Evolutionary conservation across 768 basidiomycete genomes (phyloP), one percentile per base, ranked within the genome.

Genomic region (Trichaptum fuscoviolaceum): DNA sequence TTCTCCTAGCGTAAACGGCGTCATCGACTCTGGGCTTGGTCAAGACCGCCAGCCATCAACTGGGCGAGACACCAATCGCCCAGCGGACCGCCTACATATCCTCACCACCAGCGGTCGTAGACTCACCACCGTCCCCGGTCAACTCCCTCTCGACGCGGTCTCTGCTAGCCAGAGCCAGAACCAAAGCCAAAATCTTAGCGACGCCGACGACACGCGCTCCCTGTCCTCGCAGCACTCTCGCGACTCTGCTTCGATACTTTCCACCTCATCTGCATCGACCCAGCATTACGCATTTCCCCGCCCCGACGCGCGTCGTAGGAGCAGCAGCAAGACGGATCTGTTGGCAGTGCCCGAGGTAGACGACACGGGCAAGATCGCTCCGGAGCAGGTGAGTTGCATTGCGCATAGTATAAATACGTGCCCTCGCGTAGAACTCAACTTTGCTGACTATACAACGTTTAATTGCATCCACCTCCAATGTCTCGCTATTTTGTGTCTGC

Each of bases 141-240:
- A 71, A 71, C 61, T 67, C 74, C 36, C 58, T 70, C 70, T 23
- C 66, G 72, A 65, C 72, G 69, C 67, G 27, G 64, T 15, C 23
- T 62, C 42, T 71, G 71, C 26, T 70, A 69, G 35, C 65, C 73
- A 52, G 42, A 52, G 42, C 42, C 42, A 52, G 42, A 52, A 52
- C 10, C 12, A 20, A 12, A 52, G 42, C 42, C 42, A 12, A 12
- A 25, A 61, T 24, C 59, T 34, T 23, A 61, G 59, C 15, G 59
- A 61, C 25, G 9, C 30, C 59, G 59, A 61, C 59, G 25, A 61
- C 15, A 25, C 24, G 25, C 25, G 30, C 12, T 25, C 24, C 30
- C 25, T 34, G 7, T 12, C 12, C 30, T 18, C 17, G 5, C 59
- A 61, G 59, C 59, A 61, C 2, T 34, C 59, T 15, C 59, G 15